phyloP scores from a whole-genome alignment of 1,284 basidiomycete genomes.

The Ustilago loliicola region DNA sequence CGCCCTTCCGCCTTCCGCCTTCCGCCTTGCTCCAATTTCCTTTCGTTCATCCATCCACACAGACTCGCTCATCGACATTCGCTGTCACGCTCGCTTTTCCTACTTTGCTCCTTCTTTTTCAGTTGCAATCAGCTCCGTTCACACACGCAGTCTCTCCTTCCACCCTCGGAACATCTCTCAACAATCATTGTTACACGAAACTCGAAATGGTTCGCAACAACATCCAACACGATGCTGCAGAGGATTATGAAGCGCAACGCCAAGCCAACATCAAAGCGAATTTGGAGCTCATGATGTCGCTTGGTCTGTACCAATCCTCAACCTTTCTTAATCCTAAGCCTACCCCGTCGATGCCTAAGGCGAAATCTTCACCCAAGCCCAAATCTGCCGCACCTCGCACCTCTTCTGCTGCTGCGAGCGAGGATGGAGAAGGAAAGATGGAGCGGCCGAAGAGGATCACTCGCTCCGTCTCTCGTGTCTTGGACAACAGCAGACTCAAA shows the following conservation, averaged over 20 bases:
- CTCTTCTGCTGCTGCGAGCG: not conserved
- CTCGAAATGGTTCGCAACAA: constrained; percentile 13
- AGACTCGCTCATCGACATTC: not conserved
- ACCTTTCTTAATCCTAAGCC: constrained; percentile 9
- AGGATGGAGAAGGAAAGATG: not conserved
- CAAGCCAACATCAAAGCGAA: constrained; percentile 38
- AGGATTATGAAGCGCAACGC: constrained; percentile 38
- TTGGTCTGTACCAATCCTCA: constrained; percentile 32
- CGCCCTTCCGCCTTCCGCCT: too few species aligned
- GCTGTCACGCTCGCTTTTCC: not conserved
- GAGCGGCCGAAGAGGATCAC: constrained; percentile 21
- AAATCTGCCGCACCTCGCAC: too few species aligned
- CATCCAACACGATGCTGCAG: not conserved
- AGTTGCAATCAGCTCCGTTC: not conserved
- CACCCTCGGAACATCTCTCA: not conserved
- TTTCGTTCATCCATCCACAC: constrained; percentile 5
- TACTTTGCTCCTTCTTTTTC: not conserved
- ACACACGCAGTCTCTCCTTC: not conserved
- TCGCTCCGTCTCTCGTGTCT: constrained; percentile 16
- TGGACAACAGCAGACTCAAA: not conserved
- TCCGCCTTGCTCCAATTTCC: too few species aligned
- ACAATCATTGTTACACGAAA: not conserved
- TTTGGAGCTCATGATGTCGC: constrained; percentile 41
- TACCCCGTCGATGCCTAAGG: not conserved
- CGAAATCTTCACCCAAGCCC: constrained; percentile 1